Base-by-base conservation (phyloP, 345 rosid genomes). In the Crucihimalaya himalaica region DNA sequence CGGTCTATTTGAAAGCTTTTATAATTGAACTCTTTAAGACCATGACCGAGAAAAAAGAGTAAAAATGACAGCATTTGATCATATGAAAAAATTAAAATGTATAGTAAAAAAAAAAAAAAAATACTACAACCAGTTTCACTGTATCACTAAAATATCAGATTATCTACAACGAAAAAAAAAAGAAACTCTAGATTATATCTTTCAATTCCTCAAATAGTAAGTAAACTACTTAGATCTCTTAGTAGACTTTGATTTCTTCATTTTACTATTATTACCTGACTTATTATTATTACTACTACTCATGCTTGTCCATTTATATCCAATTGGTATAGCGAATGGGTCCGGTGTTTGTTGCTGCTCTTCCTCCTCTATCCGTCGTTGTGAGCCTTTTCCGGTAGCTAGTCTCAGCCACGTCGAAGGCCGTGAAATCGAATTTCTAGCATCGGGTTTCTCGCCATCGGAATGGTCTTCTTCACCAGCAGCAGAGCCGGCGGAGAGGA, bases 241-340 rank as follows among this genome's bases (percentile, higher is more conserved):
- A 8, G 80, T 81, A 27, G 95, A 87, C 73, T 84, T 87, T 6
- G 88, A 83, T 68, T 68, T 83, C 79, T 82, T 89, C 83, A 85
- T 53, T 73, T 86, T 86, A 40, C 77, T 74, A 63, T 42, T 31
- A 70, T 34, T 47, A 73, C 77, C 56, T 0, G 90, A 70, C 77
- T 88, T 86, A 15, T 74, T 84, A 37, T 78, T 85, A 8, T 78
- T 81, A 42, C 16, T 79, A 40, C 29, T 34, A 34, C 15, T 70
- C 62, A 83, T 78, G 61, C 84, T 84, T 15, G 87, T 78, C 98
- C 96, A 92, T 8, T 80, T 78, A 75, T 96, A 96, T 61, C 89
- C 99, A 75, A 70, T 70, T 4, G 99, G 97, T 62, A 95, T 95
- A 19, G 78, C 92, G 63, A 96, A 96, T 6, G 98, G 97, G 54